Conservation (phyloP, 257 asterid species). For the Solanum gracilifrons region DNA sequence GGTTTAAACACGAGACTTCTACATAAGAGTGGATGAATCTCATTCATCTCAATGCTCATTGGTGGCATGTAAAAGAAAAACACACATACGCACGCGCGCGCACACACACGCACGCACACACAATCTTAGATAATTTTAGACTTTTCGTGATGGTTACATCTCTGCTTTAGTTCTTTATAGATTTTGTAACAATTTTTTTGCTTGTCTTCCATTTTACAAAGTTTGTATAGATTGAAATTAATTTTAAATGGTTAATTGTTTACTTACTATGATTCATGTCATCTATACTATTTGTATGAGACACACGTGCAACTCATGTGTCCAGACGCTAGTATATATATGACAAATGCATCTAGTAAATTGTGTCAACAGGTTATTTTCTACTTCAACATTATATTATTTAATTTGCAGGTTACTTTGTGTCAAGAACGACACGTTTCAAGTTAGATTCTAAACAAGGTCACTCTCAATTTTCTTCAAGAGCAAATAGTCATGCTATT, state of each 20-base stretch:
- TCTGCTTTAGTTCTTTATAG: too few relatives aligned
- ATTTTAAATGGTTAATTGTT: too few relatives aligned
- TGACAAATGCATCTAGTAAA: not conserved
- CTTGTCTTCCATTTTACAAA: too few relatives aligned
- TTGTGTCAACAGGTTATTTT: not conserved
- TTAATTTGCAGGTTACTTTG: not conserved
- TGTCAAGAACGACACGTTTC: not conserved
- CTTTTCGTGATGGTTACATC: too few relatives aligned
- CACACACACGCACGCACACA: too few relatives aligned
- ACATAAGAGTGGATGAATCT: not conserved
- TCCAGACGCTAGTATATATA: not conserved
- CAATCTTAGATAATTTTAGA: too few relatives aligned
- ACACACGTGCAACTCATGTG: not conserved
- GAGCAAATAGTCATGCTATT: not conserved
- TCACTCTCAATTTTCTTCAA: not conserved
- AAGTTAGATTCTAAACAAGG: not conserved
- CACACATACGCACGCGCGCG: fast-evolving
- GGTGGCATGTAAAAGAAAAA: too few relatives aligned
- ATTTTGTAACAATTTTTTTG: too few relatives aligned
- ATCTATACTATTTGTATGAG: not conserved
- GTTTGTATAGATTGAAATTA: too few relatives aligned
- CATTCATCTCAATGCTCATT: not conserved
- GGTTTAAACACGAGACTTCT: not conserved
- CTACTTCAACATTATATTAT: not conserved
- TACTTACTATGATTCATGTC: not conserved